Evolutionary conservation across 306 rosid genomes (phyloP).

Genomic region (Begonia masoniana): DNA sequence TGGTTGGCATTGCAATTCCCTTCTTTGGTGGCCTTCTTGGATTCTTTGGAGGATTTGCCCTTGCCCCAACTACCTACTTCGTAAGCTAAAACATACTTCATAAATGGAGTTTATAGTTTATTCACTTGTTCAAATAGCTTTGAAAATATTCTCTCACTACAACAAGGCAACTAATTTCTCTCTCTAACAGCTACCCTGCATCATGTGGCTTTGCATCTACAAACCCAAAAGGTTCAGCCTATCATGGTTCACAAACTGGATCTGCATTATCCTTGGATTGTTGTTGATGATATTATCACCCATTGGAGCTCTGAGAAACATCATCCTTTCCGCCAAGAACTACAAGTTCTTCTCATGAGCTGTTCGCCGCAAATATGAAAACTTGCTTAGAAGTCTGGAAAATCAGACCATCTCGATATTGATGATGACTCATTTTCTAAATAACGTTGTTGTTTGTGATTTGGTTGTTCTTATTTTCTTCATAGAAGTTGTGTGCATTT

Average conservation of each 20-base stretch:
- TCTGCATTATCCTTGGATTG: constrained; percentile 54
- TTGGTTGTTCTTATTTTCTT: too few relatives aligned
- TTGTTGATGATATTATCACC: constrained; percentile 57
- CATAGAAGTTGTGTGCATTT: too few relatives aligned
- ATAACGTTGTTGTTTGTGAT: too few relatives aligned
- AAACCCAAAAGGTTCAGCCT: constrained; percentile 47
- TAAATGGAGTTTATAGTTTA: not conserved
- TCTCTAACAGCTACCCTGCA: constrained; percentile 63
- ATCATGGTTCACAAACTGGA: constrained; percentile 60
- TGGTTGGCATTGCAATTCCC: constrained; percentile 48
- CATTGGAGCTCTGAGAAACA: constrained; percentile 50
- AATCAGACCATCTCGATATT: too few relatives aligned
- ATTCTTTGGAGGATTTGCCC: constrained; percentile 80
- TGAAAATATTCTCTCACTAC: not conserved
- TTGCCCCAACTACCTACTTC: constrained; percentile 76
- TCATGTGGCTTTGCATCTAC: constrained; percentile 55
- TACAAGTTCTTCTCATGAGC: constrained; percentile 62
- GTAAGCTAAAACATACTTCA: constrained; percentile 25
- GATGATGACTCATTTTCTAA: too few relatives aligned
- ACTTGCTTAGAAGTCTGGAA: too few relatives aligned
- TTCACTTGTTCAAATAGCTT: not conserved
- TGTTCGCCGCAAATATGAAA: too few relatives aligned
- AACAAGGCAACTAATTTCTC: not conserved
- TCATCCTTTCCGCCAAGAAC: constrained; percentile 31
- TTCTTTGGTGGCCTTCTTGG: constrained; percentile 84